Conservation (phyloP, 78 protist genomes). For the Dictyostelium brefeldianum region DNA sequence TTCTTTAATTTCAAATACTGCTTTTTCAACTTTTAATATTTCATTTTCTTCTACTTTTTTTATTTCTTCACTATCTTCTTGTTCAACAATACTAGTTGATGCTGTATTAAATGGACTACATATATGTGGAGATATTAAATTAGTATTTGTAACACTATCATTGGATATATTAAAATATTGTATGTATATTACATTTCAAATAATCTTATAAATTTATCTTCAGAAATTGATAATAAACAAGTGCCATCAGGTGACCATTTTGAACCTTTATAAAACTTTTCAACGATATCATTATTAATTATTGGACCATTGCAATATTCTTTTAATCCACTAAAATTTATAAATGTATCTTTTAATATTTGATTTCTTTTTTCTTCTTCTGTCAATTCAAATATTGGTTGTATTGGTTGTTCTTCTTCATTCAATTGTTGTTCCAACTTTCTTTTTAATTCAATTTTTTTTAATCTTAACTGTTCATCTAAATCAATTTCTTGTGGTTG, state of each 20-base stretch:
- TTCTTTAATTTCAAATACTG: constrained; percentile 30
- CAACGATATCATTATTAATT: not conserved
- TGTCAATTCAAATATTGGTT: not conserved
- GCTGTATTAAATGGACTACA: not conserved
- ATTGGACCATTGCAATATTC: not conserved
- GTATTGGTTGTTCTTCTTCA: not conserved
- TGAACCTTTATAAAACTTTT: constrained; percentile 31
- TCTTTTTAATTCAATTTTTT: constrained; percentile 11
- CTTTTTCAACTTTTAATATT: not conserved
- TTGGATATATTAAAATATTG: not conserved
- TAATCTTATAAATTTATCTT: constrained; percentile 33
- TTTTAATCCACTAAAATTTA: not conserved
- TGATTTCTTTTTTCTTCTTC: not conserved
- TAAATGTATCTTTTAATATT: not conserved
- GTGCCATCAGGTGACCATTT: constrained; percentile 79
- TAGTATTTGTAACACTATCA: not conserved
- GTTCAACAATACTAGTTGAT: not conserved
- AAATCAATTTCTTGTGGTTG: not conserved
- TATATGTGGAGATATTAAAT: not conserved
- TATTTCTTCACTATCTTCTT: not conserved
- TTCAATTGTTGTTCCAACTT: not conserved
- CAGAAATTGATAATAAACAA: constrained; percentile 43
- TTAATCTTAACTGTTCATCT: constrained; percentile 11
- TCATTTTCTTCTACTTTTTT: not conserved
- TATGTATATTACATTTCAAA: constrained; percentile 42